phyloP scores from a whole-genome alignment of 1,139 yeast genomes.

The Geotrichum phurueaensis region DNA sequence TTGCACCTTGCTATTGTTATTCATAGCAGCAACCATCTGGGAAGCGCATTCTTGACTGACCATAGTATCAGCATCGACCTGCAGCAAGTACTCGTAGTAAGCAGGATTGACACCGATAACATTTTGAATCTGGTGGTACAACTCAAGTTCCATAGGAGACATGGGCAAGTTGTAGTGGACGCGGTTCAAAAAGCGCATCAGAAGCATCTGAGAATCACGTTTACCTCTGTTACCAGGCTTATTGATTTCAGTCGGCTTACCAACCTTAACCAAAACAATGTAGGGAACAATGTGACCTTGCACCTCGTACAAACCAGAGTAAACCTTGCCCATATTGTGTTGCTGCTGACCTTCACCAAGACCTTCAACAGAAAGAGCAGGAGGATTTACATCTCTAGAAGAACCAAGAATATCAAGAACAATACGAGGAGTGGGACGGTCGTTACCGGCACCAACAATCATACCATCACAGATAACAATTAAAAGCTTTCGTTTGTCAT shows the following conservation, averaged over 20 bases:
- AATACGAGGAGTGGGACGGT: conserved; percentile 40
- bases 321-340: conserved; percentile 40
- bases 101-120: conserved; percentile 42
- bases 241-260: conserved; percentile 39
- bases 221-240: conserved; percentile 43
- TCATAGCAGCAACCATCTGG: conserved; percentile 36
- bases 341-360: conserved; percentile 40
- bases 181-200: conserved; percentile 40
- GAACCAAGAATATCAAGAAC: conserved; percentile 40
- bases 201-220: conserved; percentile 40
- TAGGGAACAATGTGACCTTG: conserved; percentile 43
- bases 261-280: conserved; percentile 40
- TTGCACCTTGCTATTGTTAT: conserved; percentile 36
- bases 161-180: conserved; percentile 40
- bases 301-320: conserved; percentile 40
- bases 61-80: conserved; percentile 43
- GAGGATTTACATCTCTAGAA: conserved; percentile 38
- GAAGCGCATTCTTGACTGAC: conserved; percentile 37
- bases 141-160: conserved; percentile 40
- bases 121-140: conserved; percentile 40
- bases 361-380: conserved; percentile 37
- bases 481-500: conserved; percentile 39
- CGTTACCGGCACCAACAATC: conserved; percentile 43
- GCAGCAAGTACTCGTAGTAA: conserved; percentile 39
- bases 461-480: conserved; percentile 41